Evolutionary conservation across 2,329 filamentous ascomycete species (phyloP), one percentile per base, ranked within the genome.

Genomic region (Chrysoporthe puriensis): DNA sequence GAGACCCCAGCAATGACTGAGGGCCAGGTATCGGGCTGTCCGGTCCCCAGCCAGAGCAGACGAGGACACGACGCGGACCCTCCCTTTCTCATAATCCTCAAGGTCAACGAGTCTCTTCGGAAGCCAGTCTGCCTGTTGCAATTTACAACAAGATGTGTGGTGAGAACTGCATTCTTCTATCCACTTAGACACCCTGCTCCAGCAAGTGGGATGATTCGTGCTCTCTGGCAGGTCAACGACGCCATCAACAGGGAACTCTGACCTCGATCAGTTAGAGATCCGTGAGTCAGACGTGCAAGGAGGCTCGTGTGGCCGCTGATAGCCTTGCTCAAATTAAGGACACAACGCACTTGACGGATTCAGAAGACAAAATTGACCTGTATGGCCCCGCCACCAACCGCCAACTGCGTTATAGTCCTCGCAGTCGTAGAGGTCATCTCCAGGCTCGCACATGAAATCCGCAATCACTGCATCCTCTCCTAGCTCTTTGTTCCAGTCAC

Each of bases 1-100:
- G 0, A 50, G 46, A 0, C 74, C 74, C 75, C 75, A 76, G 26
- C 66, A 72, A 46, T 76, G 74, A 3, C 73, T 74, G 21, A 76
- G 62, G 4, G 74, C 74, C 2, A 72, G 32, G n/a, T 73, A 76
- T n/a, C 18, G 50, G 3, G 63, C 42, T 1, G 8, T 26, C 11
- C 8, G 21, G 4, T 66, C 60, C 0, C 9, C 40, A 0, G 58
- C 32, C 1, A 61, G 48, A 8, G 62, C 59, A 4, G 64, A 57
- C 6, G 67, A 56, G 8, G 65, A 14, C 6, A 67, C 48, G 7
- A 74, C 14, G 21, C 66, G 56, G 1, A 70, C 62, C 1, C 1
- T 2, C 3, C 66, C 54, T 0, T 32, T 50, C 0, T 42, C 42
- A 7, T 57, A 32, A 0, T 52, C n/a, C 1, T 67, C 59, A 1